phyloP scores from a whole-genome alignment of 768 basidiomycete species.

The Tulasnella sp. region DNA sequence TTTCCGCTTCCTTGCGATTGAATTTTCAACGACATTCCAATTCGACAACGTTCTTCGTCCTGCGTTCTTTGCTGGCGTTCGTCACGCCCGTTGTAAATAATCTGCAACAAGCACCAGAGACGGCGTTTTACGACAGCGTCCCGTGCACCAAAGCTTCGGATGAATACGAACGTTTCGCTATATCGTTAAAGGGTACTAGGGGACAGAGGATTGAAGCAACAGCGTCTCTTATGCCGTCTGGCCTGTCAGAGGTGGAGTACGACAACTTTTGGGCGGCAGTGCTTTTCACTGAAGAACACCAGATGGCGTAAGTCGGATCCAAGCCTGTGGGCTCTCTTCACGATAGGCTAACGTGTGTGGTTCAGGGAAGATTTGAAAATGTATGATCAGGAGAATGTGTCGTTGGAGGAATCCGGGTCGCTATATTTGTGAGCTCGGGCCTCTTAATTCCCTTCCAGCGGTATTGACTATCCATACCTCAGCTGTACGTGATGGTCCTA shows the following conservation, averaged over 20 bases:
- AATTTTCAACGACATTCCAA: too few relatives aligned
- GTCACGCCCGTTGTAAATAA: too few relatives aligned
- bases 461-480: background rate
- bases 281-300: constrained; percentile 44
- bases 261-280: constrained; percentile 38
- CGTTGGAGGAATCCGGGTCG: constrained; percentile 3
- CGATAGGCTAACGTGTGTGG: background rate
- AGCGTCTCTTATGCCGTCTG: constrained; percentile 29
- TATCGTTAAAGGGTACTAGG: background rate
- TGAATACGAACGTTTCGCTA: too few relatives aligned
- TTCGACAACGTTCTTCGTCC: too few relatives aligned
- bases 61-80: too few relatives aligned
- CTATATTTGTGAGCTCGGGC: constrained; percentile 18
- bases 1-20: too few relatives aligned
- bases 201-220: constrained; percentile 6
- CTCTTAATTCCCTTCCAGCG: constrained; percentile 1
- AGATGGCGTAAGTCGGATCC: constrained; percentile 32
- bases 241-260: constrained; percentile 32
- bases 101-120: too few relatives aligned
- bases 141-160: too few relatives aligned
- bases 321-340: background rate
- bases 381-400: constrained; percentile 25
- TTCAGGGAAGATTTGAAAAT: constrained; percentile 24
- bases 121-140: too few relatives aligned
- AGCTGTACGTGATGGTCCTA: background rate